Conservation (phyloP, 108 stramenopile genomes). For the Seminavis robusta region DNA sequence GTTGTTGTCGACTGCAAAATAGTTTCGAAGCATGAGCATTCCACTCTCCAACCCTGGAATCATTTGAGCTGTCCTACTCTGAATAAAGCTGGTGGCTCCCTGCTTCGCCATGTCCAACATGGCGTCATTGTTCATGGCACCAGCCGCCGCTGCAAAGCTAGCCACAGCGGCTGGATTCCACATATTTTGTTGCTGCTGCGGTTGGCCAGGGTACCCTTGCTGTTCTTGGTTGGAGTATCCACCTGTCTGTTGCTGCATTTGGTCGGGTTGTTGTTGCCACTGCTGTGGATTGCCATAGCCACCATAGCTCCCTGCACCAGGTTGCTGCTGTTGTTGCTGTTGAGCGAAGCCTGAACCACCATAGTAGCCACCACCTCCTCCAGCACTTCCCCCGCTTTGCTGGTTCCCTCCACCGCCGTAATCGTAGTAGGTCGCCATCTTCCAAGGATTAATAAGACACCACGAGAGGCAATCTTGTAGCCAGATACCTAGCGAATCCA, state of each 20-base stretch:
- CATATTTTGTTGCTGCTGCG: constrained; percentile 28
- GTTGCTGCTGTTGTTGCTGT: constrained; percentile 4
- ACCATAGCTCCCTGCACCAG: no score
- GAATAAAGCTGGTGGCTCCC: constrained; percentile 47
- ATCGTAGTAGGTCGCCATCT: no score
- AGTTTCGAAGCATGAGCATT: constrained; percentile 72
- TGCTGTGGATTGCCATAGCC: not conserved
- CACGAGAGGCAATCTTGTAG: no score
- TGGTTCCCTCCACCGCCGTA: no score
- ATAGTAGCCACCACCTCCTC: no score
- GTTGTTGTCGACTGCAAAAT: constrained; percentile 94
- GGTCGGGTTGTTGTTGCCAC: constrained; percentile 9
- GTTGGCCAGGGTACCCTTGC: constrained; percentile 1
- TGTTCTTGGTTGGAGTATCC: constrained; percentile 14
- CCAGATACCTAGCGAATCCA: no score
- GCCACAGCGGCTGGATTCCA: constrained; percentile 60
- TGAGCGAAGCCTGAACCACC: not conserved
- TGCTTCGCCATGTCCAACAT: constrained; percentile 53
- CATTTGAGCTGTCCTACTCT: constrained; percentile 39
- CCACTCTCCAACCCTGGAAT: constrained; percentile 77
- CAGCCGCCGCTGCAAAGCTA: constrained; percentile 44
- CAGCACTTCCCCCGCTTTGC: no score
- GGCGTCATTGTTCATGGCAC: constrained; percentile 25
- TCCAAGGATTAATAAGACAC: no score
- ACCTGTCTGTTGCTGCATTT: constrained; percentile 32